These are phyloP conservation scores for Lodderomyces oxycetoniae DNA, from an alignment of 1,139 yeast genomes.

Conservation along the genomic window DNA sequence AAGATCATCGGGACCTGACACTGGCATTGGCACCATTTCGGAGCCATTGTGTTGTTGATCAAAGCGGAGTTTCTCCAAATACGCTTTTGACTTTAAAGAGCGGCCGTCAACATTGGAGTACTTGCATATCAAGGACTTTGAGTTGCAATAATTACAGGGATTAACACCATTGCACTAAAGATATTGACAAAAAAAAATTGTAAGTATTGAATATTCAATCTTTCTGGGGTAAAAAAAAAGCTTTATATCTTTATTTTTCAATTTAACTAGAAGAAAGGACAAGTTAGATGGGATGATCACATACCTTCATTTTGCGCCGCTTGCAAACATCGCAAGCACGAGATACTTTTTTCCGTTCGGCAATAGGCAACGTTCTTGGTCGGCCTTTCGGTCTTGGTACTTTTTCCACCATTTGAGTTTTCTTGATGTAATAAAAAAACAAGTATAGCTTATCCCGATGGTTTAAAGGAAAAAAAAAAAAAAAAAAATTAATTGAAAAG, in stretches of 20 bases:
- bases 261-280: not conserved
- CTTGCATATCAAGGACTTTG: conserved; percentile 21
- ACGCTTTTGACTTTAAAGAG: conserved; percentile 18
- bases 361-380: conserved; percentile 12
- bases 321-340: conserved; percentile 40
- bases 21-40: too few species aligned
- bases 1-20: too few species aligned
- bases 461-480: too few species aligned
- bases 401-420: conserved; percentile 3
- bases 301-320: conserved; percentile 30
- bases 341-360: conserved; percentile 26
- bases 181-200: too few species aligned
- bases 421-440: not conserved
- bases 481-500: too few species aligned
- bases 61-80: conserved; percentile 7
- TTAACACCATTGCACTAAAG: conserved; percentile 22
- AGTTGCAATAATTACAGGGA: conserved; percentile 25
- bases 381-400: conserved; percentile 13
- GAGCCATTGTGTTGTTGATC: conserved; percentile 8
- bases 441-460: too few species aligned
- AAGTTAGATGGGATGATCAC: conserved; percentile 2
- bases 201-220: too few species aligned
- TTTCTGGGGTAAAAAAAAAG: too few species aligned
- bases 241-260: too few species aligned
- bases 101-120: conserved; percentile 25